Percentiles rank a stretch among this genome's conserved stretches.
Conservation (phyloP, 148 eudicot genomes). For the Rhododendron griersonianum region DNA sequence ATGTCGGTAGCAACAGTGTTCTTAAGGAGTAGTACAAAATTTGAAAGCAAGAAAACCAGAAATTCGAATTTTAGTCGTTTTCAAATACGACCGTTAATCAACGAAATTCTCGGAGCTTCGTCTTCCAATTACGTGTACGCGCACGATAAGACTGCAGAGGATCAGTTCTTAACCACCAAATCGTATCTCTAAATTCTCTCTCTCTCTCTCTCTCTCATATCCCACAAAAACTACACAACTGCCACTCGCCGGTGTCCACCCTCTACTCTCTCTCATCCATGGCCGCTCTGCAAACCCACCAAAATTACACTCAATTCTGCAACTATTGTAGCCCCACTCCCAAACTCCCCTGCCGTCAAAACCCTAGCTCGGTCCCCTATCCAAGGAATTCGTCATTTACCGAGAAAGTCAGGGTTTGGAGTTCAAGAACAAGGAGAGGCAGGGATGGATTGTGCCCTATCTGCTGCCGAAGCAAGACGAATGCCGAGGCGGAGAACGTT, state of each 20-base stretch:
- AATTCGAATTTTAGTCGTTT: not conserved
- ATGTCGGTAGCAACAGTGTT: too few relatives aligned
- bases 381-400: slow-evolving; percentile 20
- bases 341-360: slow-evolving; percentile 16
- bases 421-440: slow-evolving; percentile 11
- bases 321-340: not conserved
- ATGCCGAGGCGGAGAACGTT: slow-evolving; percentile 25
- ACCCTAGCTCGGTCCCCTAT: slow-evolving; percentile 16
- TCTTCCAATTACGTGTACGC: not conserved
- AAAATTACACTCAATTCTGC: slow-evolving; percentile 5
- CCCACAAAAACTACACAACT: slow-evolving; percentile 6
- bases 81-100: slow-evolving; percentile 7
- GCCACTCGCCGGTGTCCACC: slow-evolving; percentile 1
- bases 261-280: slow-evolving; percentile 18
- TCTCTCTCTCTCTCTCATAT: not conserved
- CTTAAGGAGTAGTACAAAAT: too few relatives aligned
- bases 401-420: slow-evolving; percentile 26
- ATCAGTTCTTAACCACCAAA: not conserved
- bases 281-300: slow-evolving; percentile 32
- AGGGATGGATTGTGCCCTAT: slow-evolving; percentile 14
- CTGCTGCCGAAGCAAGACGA: slow-evolving; percentile 24
- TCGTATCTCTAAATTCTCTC: not conserved
- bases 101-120: slow-evolving; percentile 10
- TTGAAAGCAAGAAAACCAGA: not conserved
- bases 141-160: not conserved